Evolutionary conservation across 331 rosid genomes (phyloP), one percentile per base, ranked within the genome.

Genomic region (Quercus lobata): DNA sequence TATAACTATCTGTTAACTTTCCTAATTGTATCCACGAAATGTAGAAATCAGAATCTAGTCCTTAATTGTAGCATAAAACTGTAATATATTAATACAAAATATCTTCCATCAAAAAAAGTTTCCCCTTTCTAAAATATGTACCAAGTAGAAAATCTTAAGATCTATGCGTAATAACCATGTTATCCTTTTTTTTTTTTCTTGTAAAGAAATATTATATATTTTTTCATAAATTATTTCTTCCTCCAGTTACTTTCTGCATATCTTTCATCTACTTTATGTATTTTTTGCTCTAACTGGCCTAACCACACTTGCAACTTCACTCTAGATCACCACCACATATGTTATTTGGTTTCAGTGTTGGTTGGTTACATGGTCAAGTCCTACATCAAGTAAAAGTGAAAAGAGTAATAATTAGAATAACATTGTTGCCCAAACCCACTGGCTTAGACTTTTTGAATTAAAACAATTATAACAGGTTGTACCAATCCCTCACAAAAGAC

Each of bases 21-120:
- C 83, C 57, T 88, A 80, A 5, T 80, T 76, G 22, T 19, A 83
- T 74, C 85, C 88, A 2, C 84, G 78, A 22, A 83, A 81, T 70
- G 85, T 88, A 16, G 87, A 85, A 76, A 85, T 86, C n/a, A 87
- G 72, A 46, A 58, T 66, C 55, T 78, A 62, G 72, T 37, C 29
- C 71, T 70, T 53, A 11, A 58, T 60, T 73, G 46, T 30, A 6
- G 71, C 22, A 32, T 27, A 57, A 37, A 61, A 32, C 18, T 10
- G 6, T 19, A 52, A 3, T 21, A 79, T 57, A 10, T 30, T 29
- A 34, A 16, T 79, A 70, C 65, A 30, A 58, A 3, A 60, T 37
- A 22, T 79, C 78, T 79, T 30, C 49, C 15, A 54, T 58, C 76
- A 22, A 65, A 30, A 62, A 73, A 32, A 61, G 19, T 63, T 75